Percentiles rank a stretch among this genome's conserved stretches.
These are phyloP conservation scores for Brassica nigra DNA, from an alignment of 345 rosid genomes.

Conservation along the genomic window DNA sequence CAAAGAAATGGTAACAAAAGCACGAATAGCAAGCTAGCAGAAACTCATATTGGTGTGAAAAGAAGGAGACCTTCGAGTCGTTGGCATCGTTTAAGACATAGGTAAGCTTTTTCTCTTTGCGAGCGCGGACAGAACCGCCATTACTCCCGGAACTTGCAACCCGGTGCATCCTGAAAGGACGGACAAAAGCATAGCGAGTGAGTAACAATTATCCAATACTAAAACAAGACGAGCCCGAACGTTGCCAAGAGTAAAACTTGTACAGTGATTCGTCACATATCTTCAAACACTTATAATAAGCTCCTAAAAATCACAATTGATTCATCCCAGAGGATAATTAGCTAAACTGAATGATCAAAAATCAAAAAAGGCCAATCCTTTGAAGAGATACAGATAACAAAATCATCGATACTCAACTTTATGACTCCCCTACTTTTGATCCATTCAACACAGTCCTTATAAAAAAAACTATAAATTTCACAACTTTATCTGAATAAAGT, in stretches of 20 bases:
- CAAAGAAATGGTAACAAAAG: neutral
- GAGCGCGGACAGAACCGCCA: constrained; percentile 76
- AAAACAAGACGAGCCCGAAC: neutral
- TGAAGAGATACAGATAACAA: no score
- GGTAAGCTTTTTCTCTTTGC: constrained; percentile 95
- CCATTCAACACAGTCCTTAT: no score
- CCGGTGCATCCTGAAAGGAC: constrained; percentile 72
- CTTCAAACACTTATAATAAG: no score
- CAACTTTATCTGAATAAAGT: neutral
- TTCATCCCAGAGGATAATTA: no score
- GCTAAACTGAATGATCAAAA: no score
- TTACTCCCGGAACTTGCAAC: constrained; percentile 98
- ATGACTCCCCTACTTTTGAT: no score
- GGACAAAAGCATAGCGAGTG: neutral
- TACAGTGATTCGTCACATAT: no score
- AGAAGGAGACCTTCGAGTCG: constrained; percentile 63
- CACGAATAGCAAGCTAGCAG: no score
- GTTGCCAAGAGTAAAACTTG: no score
- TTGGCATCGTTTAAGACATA: constrained; percentile 82
- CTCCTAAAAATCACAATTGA: no score
- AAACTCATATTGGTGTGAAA: neutral
- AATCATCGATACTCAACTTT: no score
- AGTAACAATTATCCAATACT: constrained; percentile 22
- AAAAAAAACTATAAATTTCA: neutral
- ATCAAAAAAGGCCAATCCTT: no score